Evolutionary conservation across 257 asterid species (phyloP).

Genomic region (Capsicum rhomboideum): DNA sequence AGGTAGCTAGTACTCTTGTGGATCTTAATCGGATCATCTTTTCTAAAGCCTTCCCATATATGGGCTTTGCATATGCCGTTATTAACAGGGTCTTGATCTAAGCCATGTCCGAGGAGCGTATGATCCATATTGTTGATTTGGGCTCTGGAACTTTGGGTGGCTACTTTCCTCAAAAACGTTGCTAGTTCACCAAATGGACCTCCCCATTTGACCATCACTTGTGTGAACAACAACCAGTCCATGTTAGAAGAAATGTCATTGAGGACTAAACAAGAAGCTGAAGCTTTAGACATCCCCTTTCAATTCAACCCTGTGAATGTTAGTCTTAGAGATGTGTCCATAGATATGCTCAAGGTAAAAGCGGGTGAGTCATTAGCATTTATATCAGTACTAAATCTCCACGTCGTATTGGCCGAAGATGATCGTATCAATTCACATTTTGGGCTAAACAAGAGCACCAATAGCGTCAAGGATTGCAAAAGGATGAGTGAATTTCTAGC

Average conservation of each 20-base stretch:
- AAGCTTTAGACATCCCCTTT: slow-evolving; percentile 21
- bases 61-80: slow-evolving; percentile 28
- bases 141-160: slow-evolving; percentile 36
- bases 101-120: slow-evolving; percentile 14
- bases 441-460: slow-evolving; percentile 8
- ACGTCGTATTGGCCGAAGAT: slow-evolving; percentile 36
- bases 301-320: slow-evolving; percentile 24
- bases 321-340: slow-evolving; percentile 19
- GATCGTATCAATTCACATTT: slow-evolving; percentile 24
- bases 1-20: background rate
- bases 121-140: slow-evolving; percentile 40
- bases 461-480: slow-evolving; percentile 22
- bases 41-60: slow-evolving; percentile 19
- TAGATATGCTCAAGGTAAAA: slow-evolving; percentile 29
- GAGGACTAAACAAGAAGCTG: slow-evolving; percentile 32
- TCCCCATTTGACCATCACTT: slow-evolving; percentile 31
- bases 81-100: slow-evolving; percentile 23
- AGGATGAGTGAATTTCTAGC: slow-evolving; percentile 22
- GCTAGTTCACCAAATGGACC: slow-evolving; percentile 29
- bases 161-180: slow-evolving; percentile 21
- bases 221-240: slow-evolving; percentile 18
- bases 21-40: slow-evolving; percentile 23
- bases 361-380: slow-evolving; percentile 38
- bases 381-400: slow-evolving; percentile 34
- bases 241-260: slow-evolving; percentile 18